Base-by-base conservation (phyloP, 2,329 filamentous ascomycete species). In the Trichoderma brevicompactum region DNA sequence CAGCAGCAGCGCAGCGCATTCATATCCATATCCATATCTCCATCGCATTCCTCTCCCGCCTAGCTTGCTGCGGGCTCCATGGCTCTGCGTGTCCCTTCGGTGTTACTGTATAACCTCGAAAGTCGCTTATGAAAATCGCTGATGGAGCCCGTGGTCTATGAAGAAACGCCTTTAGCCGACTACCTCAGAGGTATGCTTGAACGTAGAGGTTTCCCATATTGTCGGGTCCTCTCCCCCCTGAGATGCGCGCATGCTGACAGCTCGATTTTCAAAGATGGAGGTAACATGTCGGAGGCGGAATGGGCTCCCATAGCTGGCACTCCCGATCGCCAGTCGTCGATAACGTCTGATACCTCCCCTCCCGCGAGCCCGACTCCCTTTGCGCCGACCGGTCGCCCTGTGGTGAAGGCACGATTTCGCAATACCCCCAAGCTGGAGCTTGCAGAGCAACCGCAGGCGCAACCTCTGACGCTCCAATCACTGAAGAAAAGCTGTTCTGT, bases 101-200 rank as follows among this genome's bases (percentile, higher is more conserved):
- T 71, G 64, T 68, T 68, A 67, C 68, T 69, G 58, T 73, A 69
- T 68, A 72, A 70, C 60, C 71, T 55, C 65, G 65, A 64, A 65
- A 66, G 59, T 70, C 71, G 69, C 70, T 64, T 64, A 56, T 64
- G 61, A 64, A 64, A 56, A 49, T 64, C 49, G 61, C 50, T 72
- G 69, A 77, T 97, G 94, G 94, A 97, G 85, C 88, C 91, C 74
- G 84, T 97, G 73, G 87, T 97, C 72, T 91, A 91, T 79, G 87
- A 95, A 80, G 89, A 93, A 80, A 91, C 92, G 76, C 94, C 94
- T 72, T 84, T 97, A 79, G 93, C 92, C 75, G 88, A 91, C 74
- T 95, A 95, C 80, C 87, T 97, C 72, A 89, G 94, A 87, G 93
- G 94, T 95, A 79, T 38, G 36, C 10, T 44, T 28, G 23, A 28